Base-by-base conservation (phyloP, 2,329 filamentous ascomycete species). In the Pleurostoma richardsiae region DNA sequence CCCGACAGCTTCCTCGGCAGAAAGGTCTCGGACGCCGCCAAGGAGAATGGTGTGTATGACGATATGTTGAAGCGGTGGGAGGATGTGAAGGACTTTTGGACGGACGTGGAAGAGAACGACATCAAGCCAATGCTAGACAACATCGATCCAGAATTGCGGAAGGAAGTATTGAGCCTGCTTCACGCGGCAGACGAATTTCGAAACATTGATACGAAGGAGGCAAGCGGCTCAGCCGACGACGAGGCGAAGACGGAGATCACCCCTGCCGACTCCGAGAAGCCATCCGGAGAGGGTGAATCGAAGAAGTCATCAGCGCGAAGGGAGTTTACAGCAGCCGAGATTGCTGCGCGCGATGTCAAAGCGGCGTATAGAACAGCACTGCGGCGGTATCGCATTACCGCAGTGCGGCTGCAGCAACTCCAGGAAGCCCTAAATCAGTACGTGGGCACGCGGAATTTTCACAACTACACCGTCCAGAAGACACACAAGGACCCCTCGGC, bases 391-490 rank as follows among this genome's bases (percentile, higher is more conserved):
- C 88, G 92, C 43, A 85, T 95, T 47, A 84, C 86, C 0, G 70
- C 80, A 1, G 70, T 72, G 26, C 90, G 94, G 6, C 75, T 94
- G 42, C 70, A 79, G 29, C 83, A 86, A 50, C 80, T 99, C 2
- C 89, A 95, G 64, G 77, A 81, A 31, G 83, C 84, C 0, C 77
- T 99, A 7, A 69, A 82, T 57, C 74, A 78, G 54, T 99, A 94
- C 67, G 69, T 86, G 7, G 94, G 94, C 52, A 96, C 91, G 4
- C 79, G 78, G 59, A 96, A 95, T 72, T 99, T 86, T 74, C 91
- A 96, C 79, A 99, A 99, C 76, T 99, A 95, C 74, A 99, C 94
- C 3, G 83, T 99, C 48, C 86, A 94, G 56, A 99, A 97, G 70
- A 74, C 80, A 0, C 83, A 78, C 69, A 79, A 72, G 36, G 94